Conservation (phyloP, 345 rosid species). For the Hevea brasiliensis region DNA sequence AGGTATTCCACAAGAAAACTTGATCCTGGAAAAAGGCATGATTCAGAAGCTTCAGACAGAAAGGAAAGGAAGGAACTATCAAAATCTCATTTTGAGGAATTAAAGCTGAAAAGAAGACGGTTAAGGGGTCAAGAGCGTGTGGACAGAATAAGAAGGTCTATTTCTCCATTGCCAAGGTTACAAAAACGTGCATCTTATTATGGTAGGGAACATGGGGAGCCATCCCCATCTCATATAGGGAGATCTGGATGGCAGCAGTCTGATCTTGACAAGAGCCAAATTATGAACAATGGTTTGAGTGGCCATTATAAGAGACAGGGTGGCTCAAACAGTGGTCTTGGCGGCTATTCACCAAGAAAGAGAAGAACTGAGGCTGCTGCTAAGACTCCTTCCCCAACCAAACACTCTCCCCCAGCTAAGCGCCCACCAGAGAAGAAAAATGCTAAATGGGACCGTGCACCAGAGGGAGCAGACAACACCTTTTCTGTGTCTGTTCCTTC, state of each 20-base stretch:
- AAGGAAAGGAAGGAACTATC: conserved; percentile 51
- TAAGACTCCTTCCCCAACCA: conserved; percentile 64
- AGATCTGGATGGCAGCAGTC: conserved; percentile 51
- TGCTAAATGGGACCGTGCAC: conserved; percentile 83
- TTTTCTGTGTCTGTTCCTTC: conserved; percentile 42
- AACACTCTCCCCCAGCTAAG: conserved; percentile 15
- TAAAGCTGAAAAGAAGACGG: conserved; percentile 56
- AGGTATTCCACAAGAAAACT: conserved; percentile 41
- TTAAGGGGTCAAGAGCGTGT: conserved; percentile 68
- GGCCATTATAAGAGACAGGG: conserved; percentile 52
- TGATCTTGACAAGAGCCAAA: conserved; percentile 42
- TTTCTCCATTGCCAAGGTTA: conserved; percentile 52
- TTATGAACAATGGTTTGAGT: conserved; percentile 45
- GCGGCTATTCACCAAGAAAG: conserved; percentile 96
- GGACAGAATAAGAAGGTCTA: conserved; percentile 52
- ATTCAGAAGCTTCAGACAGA: conserved; percentile 47
- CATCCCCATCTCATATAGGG: conserved; percentile 38
- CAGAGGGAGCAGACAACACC: conserved; percentile 35
- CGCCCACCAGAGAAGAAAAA: conserved; percentile 65
- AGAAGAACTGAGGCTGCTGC: conserved; percentile 61
- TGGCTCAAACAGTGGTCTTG: conserved; percentile 68
- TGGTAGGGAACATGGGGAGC: conserved; percentile 47
- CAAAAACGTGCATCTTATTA: conserved; percentile 45
- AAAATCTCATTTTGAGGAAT: conserved; percentile 48
- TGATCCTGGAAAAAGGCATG: conserved; percentile 47